Base-by-base conservation (phyloP, 202 grass and related monocot genomes). In the Thinopyrum obtusiflorum region DNA sequence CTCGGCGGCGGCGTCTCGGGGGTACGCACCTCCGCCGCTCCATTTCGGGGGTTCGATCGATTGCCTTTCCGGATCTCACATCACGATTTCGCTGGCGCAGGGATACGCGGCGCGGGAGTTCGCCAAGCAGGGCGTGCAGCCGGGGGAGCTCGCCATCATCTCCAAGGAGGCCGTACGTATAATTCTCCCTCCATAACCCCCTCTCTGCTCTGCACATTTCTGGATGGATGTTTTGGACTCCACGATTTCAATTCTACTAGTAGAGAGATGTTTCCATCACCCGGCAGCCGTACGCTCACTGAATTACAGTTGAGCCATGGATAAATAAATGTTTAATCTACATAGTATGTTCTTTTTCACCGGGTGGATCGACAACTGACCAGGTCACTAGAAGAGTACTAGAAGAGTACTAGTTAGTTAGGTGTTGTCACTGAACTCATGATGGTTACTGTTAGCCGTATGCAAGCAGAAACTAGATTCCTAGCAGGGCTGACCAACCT, bases 71-170 rank as follows among this genome's bases (percentile, higher is more conserved):
- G 73, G 82, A 86, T 84, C 88, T 90, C 53, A 67, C 23, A 3
- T 17, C 21, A 12, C 15, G 9, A 31, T 31, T 65, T 77, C 0
- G 29, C 17, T 4, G 83, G 74, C 4, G 66, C 78, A 95, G 97
- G 97, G 97, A 28, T 99, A 96, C 77, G 97, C 97, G 25, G 93
- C 93, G 10, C 87, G 87, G 68, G 97, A 99, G 85, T 99, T 99
- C 49, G 87, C 83, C 4, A 94, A 99, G 83, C 90, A 91, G 83
- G 88, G 90, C 40, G 77, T 92, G 17, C 76, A 94, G 77, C 93
- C 90, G 4, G 97, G 97, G 83, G 93, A 99, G 85, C 90, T 99
- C 28, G 93, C 93, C 68, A 86, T 99, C 85, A 94, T 99, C 84
- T 96, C 97, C 73, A 99, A 96, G 88, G 97, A 99, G 80, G 91